Percentiles rank a stretch among this genome's conserved stretches.
Evolutionary conservation across 805 yeast species (phyloP).

Genomic region (Lipomyces sp.): DNA sequence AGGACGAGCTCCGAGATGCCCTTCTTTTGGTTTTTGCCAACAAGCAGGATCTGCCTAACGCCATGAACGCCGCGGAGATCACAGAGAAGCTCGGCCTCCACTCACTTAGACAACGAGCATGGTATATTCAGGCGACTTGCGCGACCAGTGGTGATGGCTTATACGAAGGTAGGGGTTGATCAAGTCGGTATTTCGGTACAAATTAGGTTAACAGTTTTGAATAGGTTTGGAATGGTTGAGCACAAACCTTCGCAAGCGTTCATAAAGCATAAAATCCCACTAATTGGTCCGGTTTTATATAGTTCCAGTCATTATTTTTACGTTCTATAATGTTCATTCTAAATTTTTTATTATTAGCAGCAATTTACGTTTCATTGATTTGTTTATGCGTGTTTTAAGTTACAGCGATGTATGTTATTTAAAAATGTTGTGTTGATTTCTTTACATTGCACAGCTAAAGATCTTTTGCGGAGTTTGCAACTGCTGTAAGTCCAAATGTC

Average conservation of each 20-base stretch:
- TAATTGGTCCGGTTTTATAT: conserved; percentile 13
- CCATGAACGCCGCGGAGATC: conserved; percentile 78
- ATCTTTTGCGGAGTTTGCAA: conserved; percentile 1
- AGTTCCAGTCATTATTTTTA: conserved; percentile 25
- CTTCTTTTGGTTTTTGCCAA: conserved; percentile 84
- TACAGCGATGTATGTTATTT: conserved; percentile 4
- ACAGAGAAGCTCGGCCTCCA: conserved; percentile 72
- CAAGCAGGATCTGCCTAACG: conserved; percentile 76
- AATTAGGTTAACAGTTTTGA: neutral
- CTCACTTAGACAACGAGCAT: conserved; percentile 68
- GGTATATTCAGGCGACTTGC: conserved; percentile 91
- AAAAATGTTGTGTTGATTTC: neutral
- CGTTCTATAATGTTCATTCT: conserved; percentile 24
- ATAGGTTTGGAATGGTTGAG: conserved; percentile 38
- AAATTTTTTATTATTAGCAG: conserved; percentile 24
- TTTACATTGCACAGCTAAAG: neutral
- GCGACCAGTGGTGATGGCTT: conserved; percentile 90
- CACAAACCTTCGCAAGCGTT: conserved; percentile 38
- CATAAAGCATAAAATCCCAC: conserved; percentile 22
- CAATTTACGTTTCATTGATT: conserved; percentile 22
- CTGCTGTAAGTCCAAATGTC: neutral
- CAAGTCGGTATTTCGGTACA: neutral
- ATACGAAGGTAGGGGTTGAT: conserved; percentile 61
- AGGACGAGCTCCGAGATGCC: conserved; percentile 81
- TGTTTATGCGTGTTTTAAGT: conserved; percentile 13